phyloP scores from a whole-genome alignment of 352 stramenopile species.

The Phytophthora foliorum region DNA sequence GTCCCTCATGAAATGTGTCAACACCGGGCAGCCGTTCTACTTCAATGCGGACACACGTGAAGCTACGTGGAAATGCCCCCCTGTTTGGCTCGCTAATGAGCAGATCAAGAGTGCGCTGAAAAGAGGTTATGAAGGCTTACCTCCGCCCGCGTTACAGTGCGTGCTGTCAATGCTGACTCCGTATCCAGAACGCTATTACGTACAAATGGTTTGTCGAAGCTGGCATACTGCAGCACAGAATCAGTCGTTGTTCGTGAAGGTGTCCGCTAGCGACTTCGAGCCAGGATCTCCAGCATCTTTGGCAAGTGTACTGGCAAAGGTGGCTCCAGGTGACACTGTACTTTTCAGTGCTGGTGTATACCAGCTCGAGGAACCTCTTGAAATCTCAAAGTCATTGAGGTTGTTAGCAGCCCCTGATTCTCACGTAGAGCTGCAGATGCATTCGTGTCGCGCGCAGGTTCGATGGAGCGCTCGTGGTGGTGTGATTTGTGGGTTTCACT shows the following conservation, averaged over 20 bases:
- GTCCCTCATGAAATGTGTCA: constrained; percentile 66
- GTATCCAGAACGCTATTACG: constrained; percentile 61
- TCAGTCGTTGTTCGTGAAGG: constrained; percentile 52
- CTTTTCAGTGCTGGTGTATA: constrained; percentile 81
- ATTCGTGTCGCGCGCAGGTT: constrained; percentile 51
- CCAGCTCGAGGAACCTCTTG: constrained; percentile 53
- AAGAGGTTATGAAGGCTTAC: constrained; percentile 84
- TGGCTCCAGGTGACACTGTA: constrained; percentile 57
- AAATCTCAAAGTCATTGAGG: constrained; percentile 57
- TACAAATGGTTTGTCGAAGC: constrained; percentile 59
- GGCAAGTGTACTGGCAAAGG: constrained; percentile 29
- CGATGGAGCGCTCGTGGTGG: constrained; percentile 69
- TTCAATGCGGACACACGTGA: constrained; percentile 95
- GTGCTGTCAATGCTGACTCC: constrained; percentile 90
- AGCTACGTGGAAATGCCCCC: constrained; percentile 94
- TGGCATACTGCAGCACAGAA: constrained; percentile 62
- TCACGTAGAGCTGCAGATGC: constrained; percentile 81
- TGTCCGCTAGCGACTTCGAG: constrained; percentile 64
- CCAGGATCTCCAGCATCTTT: constrained; percentile 32
- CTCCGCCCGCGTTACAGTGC: constrained; percentile 72
- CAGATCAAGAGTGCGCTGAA: constrained; percentile 71
- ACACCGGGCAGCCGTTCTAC: constrained; percentile 91
- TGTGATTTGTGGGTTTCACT: constrained; percentile 71
- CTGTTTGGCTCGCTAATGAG: constrained; percentile 90
- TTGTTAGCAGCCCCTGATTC: constrained; percentile 62